Evolutionary conservation across 257 asterid species (phyloP).

Genomic region (Plectranthus barbatus): DNA sequence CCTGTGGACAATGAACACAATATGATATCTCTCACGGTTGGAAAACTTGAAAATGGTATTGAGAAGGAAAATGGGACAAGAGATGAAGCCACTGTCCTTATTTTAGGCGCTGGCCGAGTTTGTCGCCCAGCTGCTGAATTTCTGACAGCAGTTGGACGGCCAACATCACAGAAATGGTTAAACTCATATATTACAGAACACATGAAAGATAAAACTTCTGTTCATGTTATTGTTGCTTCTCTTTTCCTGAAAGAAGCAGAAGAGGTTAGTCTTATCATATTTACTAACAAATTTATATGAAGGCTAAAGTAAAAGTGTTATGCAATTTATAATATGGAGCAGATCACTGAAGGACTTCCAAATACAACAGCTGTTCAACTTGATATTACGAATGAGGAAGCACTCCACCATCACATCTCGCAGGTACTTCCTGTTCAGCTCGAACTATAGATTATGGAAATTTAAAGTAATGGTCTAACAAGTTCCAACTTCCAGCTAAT

Average conservation of each 20-base stretch:
- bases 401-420: constrained; percentile 38
- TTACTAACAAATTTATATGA: not conserved
- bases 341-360: constrained; percentile 65
- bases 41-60: constrained; percentile 30
- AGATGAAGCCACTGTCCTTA: constrained; percentile 44
- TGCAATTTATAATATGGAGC: constrained; percentile 19
- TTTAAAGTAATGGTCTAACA: not conserved
- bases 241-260: constrained; percentile 84
- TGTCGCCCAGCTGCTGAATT: constrained; percentile 94
- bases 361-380: constrained; percentile 80
- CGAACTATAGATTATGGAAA: not conserved
- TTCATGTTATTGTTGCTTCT: constrained; percentile 78
- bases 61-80: constrained; percentile 33
- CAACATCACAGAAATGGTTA: constrained; percentile 36
- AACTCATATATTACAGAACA: constrained; percentile 31
- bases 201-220: constrained; percentile 38
- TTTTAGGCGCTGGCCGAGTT: constrained; percentile 96
- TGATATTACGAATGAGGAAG: constrained; percentile 46
- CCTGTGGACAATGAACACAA: constrained; percentile 26
- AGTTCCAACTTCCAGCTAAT: not conserved
- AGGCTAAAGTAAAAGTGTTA: not conserved
- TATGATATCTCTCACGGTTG: constrained; percentile 49
- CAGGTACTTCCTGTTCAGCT: constrained; percentile 40
- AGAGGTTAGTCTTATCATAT: constrained; percentile 48
- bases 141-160: constrained; percentile 53